phyloP scores from a whole-genome alignment of 2,329 filamentous ascomycete genomes.

The Colletotrichum spinosum region DNA sequence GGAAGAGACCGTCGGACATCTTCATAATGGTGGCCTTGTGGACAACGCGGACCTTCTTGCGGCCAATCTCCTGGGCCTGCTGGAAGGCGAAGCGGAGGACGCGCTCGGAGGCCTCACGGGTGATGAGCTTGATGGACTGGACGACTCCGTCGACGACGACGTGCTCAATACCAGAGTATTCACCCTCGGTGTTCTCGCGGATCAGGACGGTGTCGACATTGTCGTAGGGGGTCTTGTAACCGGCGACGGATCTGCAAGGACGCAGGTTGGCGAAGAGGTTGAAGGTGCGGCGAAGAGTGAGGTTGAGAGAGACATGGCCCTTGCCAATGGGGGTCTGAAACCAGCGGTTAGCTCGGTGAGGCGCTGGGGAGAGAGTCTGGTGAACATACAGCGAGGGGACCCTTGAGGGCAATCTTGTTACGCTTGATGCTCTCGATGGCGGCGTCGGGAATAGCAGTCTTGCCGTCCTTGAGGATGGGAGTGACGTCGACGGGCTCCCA shows the following conservation, averaged over 20 bases:
- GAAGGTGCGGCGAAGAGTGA: slow-evolving; percentile 98
- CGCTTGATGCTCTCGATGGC: slow-evolving; percentile 93
- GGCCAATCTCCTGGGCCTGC: slow-evolving; percentile 92
- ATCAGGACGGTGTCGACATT: slow-evolving; percentile 97
- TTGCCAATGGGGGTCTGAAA: slow-evolving; percentile 74
- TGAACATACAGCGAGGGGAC: slow-evolving; percentile 86
- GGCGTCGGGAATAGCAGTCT: slow-evolving; percentile 91
- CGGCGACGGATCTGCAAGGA: slow-evolving; percentile 95
- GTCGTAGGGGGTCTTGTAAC: slow-evolving; percentile 99
- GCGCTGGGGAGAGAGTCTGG: background rate
- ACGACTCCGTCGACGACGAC: slow-evolving; percentile 97
- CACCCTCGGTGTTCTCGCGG: slow-evolving; percentile 99
- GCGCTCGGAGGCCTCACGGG: slow-evolving; percentile 91
- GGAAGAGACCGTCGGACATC: slow-evolving; percentile 99
- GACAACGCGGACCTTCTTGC: slow-evolving; percentile 96
- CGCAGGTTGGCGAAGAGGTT: slow-evolving; percentile 99
- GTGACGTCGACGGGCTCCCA: slow-evolving; percentile 99
- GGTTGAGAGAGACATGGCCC: slow-evolving; percentile 98
- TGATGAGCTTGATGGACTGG: slow-evolving; percentile 99
- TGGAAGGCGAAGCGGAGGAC: slow-evolving; percentile 98
- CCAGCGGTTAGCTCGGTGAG: too few relatives aligned
- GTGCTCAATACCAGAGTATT: slow-evolving; percentile 99
- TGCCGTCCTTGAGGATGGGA: slow-evolving; percentile 92
- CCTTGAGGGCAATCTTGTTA: slow-evolving; percentile 98
- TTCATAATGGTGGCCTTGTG: slow-evolving; percentile 99